These are phyloP conservation scores for Penicillium ucsense DNA, from an alignment of 495 filamentous ascomycete species.

Conservation along the genomic window DNA sequence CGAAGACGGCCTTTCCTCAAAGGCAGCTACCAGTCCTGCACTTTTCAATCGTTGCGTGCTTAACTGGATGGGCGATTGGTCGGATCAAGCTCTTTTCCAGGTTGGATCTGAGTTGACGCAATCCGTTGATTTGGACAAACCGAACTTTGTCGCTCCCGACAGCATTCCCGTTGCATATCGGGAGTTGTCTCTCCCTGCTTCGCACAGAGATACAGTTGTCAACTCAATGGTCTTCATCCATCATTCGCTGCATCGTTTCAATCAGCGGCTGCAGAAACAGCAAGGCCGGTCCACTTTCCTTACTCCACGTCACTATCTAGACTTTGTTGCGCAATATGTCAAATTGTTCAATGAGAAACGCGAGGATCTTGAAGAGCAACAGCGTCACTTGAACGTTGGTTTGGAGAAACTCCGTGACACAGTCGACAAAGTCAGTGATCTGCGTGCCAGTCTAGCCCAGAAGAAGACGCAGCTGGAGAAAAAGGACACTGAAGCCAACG, in stretches of 20 bases:
- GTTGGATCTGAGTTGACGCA: conserved; percentile 93
- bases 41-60: conserved; percentile 98
- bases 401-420: conserved; percentile 97
- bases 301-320: conserved; percentile 92
- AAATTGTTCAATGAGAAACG: conserved; percentile 97
- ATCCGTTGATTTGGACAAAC: conserved; percentile 84
- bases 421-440: conserved; percentile 91
- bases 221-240: conserved; percentile 99
- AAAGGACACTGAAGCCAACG: conserved; percentile 92
- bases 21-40: conserved; percentile 92
- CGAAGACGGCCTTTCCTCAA: conserved; percentile 85
- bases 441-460: conserved; percentile 78
- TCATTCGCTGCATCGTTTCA: conserved; percentile 85
- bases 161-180: conserved; percentile 86
- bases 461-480: conserved; percentile 88
- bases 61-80: conserved; percentile 99
- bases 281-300: conserved; percentile 86
- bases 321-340: conserved; percentile 97
- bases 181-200: conserved; percentile 71
- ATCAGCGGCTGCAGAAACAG: conserved; percentile 77
- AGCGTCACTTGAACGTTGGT: conserved; percentile 94
- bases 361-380: conserved; percentile 96
- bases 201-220: conserved; percentile 80
- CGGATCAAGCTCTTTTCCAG: conserved; percentile 96
- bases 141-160: conserved; percentile 78